Percentiles rank a stretch among this genome's conserved stretches.
Conservation (phyloP, 805 yeast genomes). For the Candida ponderosae region DNA sequence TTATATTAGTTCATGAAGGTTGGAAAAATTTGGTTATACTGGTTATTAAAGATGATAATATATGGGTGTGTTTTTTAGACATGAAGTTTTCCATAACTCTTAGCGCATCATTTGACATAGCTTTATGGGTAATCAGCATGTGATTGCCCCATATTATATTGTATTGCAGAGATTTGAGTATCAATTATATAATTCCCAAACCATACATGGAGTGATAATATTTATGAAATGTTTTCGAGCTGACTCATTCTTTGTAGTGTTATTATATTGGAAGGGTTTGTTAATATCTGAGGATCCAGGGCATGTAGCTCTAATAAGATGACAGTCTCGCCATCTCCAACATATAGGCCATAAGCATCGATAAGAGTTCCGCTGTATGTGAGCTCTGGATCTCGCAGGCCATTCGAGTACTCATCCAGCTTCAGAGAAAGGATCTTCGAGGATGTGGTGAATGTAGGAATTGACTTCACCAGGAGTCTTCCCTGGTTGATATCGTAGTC, state of each 20-base stretch:
- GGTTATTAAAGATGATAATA: too few relatives aligned
- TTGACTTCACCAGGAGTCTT: constrained; percentile 8
- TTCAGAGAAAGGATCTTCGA: constrained; percentile 3
- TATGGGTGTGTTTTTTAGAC: too few relatives aligned
- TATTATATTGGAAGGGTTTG: background rate
- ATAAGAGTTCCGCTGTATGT: constrained; percentile 13
- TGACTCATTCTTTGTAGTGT: background rate
- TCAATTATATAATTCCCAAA: background rate
- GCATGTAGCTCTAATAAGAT: constrained; percentile 4
- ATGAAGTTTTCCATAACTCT: too few relatives aligned
- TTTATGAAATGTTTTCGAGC: too few relatives aligned
- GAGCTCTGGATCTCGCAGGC: constrained; percentile 8
- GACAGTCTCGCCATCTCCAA: constrained; percentile 11
- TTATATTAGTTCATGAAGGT: too few relatives aligned
- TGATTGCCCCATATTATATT: too few relatives aligned
- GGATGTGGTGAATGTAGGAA: constrained; percentile 6
- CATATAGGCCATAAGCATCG: constrained; percentile 10
- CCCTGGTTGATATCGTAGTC: constrained; percentile 11
- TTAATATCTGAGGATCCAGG: constrained; percentile 1
- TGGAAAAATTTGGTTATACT: too few relatives aligned
- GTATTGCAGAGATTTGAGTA: background rate
- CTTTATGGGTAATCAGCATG: too few relatives aligned
- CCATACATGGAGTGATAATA: background rate
- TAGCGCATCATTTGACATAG: too few relatives aligned
- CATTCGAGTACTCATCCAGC: constrained; percentile 7